phyloP scores from a whole-genome alignment of 257 asterid genomes.

The Linderniella brevidens region DNA sequence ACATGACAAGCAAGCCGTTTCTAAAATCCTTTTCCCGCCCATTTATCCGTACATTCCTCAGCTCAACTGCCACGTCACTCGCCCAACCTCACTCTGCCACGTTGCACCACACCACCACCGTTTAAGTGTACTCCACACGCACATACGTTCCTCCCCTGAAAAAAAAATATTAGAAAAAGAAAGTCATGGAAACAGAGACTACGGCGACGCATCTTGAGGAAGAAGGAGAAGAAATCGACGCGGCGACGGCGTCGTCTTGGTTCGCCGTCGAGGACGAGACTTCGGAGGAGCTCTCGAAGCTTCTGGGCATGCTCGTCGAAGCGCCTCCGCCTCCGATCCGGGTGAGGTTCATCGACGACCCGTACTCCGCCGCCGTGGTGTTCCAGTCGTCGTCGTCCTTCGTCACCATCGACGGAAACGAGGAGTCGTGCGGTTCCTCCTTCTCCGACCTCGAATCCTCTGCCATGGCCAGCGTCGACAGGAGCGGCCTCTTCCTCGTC shows the following conservation, averaged over 20 bases:
- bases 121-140: too few species aligned
- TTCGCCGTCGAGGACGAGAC: conserved; percentile 23
- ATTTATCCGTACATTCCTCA: too few species aligned
- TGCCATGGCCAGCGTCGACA: conserved; percentile 39
- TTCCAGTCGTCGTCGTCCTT: conserved; percentile 26
- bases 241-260: conserved; percentile 16
- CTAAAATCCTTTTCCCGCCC: too few species aligned
- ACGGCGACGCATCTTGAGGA: not conserved
- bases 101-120: too few species aligned
- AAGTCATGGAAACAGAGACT: too few species aligned
- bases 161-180: too few species aligned
- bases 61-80: too few species aligned
- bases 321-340: conserved; percentile 14
- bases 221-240: not conserved
- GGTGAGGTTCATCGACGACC: conserved; percentile 35
- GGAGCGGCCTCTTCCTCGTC: conserved; percentile 8
- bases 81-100: too few species aligned
- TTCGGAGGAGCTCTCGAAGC: conserved; percentile 21
- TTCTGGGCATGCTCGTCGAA: conserved; percentile 15
- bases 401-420: conserved; percentile 44
- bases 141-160: too few species aligned
- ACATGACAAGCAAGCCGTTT: too few species aligned
- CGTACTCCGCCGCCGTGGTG: conserved; percentile 19
- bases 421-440: conserved; percentile 45
- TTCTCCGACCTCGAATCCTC: conserved; percentile 37